Evolutionary conservation across 495 filamentous ascomycete genomes (phyloP).

Genomic region (Pseudoneurospora amorphoporcata): DNA sequence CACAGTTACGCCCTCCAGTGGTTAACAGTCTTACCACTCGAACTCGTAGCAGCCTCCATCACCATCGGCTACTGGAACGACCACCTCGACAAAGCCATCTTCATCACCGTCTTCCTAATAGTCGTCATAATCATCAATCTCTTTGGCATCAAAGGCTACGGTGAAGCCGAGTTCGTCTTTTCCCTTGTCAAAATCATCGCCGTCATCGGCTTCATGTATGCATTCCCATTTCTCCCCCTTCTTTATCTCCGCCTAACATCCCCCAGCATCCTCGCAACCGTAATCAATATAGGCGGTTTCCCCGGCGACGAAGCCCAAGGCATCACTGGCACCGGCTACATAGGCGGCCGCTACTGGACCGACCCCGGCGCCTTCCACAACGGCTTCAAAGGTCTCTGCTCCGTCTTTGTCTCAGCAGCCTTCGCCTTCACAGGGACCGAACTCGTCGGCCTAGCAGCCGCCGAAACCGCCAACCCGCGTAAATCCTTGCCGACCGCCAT

Average conservation of each 20-base stretch:
- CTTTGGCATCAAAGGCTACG: conserved; percentile 78
- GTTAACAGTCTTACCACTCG: conserved; percentile 78
- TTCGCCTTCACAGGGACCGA: conserved; percentile 92
- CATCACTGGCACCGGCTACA: conserved; percentile 42
- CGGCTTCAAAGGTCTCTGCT: conserved; percentile 91
- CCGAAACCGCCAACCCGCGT: conserved; percentile 77
- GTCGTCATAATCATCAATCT: conserved; percentile 72
- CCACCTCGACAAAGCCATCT: conserved; percentile 58
- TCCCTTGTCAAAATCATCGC: conserved; percentile 78
- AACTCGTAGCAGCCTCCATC: conserved; percentile 83
- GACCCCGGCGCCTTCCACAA: conserved; percentile 81
- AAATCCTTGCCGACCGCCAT: conserved; percentile 78
- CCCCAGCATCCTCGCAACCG: conserved; percentile 60
- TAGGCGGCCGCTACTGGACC: conserved; percentile 77
- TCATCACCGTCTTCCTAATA: conserved; percentile 74
- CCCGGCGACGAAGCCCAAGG: conserved; percentile 33
- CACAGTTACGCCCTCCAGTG: conserved; percentile 77
- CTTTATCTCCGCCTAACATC: conserved; percentile 9
- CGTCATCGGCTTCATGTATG: conserved; percentile 80
- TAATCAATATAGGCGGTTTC: conserved; percentile 71
- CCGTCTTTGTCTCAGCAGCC: conserved; percentile 84
- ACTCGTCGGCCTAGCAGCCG: conserved; percentile 82
- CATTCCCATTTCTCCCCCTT: not conserved
- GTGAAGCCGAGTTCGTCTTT: conserved; percentile 86
- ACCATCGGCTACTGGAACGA: conserved; percentile 80